Conservation (phyloP, 192 early-diverging fungal species). For the Chytriomyces sp. region DNA sequence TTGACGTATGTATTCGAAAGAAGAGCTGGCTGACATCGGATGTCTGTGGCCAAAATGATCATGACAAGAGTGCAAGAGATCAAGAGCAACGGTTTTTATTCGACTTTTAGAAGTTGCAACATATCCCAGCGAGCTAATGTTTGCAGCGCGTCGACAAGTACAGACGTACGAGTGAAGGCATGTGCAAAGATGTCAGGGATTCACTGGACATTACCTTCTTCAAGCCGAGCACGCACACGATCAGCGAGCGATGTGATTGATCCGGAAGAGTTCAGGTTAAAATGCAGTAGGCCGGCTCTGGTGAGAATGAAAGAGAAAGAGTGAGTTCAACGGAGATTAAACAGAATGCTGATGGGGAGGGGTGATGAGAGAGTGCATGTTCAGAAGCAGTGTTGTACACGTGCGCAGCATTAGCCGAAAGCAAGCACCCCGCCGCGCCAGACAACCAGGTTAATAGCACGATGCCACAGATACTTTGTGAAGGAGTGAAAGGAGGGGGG, state of each 20-base stretch:
- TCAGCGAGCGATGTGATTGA: slow-evolving; percentile 8
- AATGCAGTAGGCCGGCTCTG: neutral
- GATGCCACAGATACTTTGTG: neutral
- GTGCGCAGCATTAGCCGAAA: slow-evolving; percentile 22
- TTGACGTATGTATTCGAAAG: no score
- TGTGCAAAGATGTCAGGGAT: neutral
- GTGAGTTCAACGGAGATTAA: neutral
- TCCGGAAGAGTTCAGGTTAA: slow-evolving; percentile 16
- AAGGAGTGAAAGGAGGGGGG: neutral
- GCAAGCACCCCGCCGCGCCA: neutral
- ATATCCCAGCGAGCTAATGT: neutral
- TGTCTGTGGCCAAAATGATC: no score
- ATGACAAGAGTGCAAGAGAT: no score
- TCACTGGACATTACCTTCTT: neutral
- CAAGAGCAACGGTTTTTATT: no score
- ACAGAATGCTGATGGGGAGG: neutral
- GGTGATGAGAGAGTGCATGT: neutral
- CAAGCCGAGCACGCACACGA: neutral
- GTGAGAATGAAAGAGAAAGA: neutral
- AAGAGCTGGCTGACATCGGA: no score
- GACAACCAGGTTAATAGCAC: neutral
- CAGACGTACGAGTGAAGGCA: neutral
- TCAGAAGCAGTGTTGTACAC: slow-evolving; percentile 17
- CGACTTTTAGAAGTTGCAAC: neutral
- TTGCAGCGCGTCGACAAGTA: neutral